A percentile compares a stretch with the other conserved stretches of the same genome.
Evolutionary conservation across 768 basidiomycete species (phyloP).

Genomic region (Fistulinella prunicolor): DNA sequence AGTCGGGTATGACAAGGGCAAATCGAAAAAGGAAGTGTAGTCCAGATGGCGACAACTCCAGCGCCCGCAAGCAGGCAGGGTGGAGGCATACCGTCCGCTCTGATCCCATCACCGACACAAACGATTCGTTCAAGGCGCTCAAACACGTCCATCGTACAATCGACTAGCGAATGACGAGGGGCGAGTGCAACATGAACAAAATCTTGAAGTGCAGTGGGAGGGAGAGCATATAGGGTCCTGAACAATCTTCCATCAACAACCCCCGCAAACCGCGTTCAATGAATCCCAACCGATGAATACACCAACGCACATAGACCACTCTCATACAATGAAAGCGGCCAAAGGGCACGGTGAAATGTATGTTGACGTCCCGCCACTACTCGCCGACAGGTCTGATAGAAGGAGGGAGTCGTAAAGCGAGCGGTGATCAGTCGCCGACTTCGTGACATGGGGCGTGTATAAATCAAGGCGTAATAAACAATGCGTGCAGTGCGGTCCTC

Average conservation of each 20-base stretch:
- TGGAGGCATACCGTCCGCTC: conserved; percentile 9
- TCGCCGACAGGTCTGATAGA: conserved; percentile 16
- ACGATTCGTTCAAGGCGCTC: conserved; percentile 20
- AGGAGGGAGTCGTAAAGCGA: conserved; percentile 24
- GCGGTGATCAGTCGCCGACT: conserved; percentile 49
- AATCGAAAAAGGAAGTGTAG: conserved; percentile 22
- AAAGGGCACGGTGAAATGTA: conserved; percentile 16
- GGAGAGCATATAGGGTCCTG: conserved; percentile 10
- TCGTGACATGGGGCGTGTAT: conserved; percentile 30
- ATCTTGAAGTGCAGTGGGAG: neutral
- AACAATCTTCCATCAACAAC: conserved; percentile 21
- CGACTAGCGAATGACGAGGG: conserved; percentile 39
- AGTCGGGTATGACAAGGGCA: conserved; percentile 24
- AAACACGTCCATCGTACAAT: conserved; percentile 22
- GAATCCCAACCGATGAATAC: conserved; percentile 24
- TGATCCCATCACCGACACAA: conserved; percentile 10
- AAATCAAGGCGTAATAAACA: conserved; percentile 46
- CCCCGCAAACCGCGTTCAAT: conserved; percentile 28
- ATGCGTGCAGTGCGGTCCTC: conserved; percentile 30
- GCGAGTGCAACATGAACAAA: conserved; percentile 22
- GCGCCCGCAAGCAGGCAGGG: conserved; percentile 29
- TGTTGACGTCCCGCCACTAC: conserved; percentile 26
- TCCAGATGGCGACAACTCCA: conserved; percentile 15
- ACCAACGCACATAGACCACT: conserved; percentile 21
- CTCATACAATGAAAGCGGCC: conserved; percentile 36